Evolutionary conservation across 169 alveolate species (phyloP).

Genomic region (Amoebophrya sp.): DNA sequence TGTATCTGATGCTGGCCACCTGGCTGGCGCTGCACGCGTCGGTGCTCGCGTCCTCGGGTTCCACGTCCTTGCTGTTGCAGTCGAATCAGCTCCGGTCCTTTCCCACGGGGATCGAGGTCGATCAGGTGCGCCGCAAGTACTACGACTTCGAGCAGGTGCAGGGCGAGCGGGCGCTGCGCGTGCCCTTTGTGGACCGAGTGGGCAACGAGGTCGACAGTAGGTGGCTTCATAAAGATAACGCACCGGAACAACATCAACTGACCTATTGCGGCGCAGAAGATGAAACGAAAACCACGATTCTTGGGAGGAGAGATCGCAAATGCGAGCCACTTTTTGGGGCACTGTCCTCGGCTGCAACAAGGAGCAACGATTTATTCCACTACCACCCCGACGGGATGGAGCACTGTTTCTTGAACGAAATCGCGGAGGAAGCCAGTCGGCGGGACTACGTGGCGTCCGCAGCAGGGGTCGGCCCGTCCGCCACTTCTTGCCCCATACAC

Average conservation of each 20-base stretch:
- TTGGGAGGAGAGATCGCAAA: too few species aligned
- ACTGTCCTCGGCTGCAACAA: too few species aligned
- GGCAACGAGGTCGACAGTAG: too few species aligned
- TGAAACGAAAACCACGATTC: too few species aligned
- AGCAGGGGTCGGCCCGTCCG: too few species aligned
- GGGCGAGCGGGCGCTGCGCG: not conserved
- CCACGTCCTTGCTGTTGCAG: not conserved
- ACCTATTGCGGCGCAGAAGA: too few species aligned
- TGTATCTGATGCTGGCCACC: not conserved
- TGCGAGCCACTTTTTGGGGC: too few species aligned
- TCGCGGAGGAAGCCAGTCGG: not conserved
- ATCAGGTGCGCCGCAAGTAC: not conserved
- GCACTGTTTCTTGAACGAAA: not conserved
- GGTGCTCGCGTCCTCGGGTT: not conserved
- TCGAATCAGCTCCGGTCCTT: not conserved
- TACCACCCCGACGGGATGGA: not conserved
- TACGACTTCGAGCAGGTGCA: not conserved
- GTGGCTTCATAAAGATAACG: too few species aligned
- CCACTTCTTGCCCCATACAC: too few species aligned
- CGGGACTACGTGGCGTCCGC: not conserved
- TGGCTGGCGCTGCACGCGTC: not conserved
- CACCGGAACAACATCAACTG: too few species aligned
- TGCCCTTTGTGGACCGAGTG: not conserved
- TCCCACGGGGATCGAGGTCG: not conserved
- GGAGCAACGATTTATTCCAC: too few species aligned